Base-by-base conservation (phyloP, 176 grass and related monocot species). In the Musa itinerans region DNA sequence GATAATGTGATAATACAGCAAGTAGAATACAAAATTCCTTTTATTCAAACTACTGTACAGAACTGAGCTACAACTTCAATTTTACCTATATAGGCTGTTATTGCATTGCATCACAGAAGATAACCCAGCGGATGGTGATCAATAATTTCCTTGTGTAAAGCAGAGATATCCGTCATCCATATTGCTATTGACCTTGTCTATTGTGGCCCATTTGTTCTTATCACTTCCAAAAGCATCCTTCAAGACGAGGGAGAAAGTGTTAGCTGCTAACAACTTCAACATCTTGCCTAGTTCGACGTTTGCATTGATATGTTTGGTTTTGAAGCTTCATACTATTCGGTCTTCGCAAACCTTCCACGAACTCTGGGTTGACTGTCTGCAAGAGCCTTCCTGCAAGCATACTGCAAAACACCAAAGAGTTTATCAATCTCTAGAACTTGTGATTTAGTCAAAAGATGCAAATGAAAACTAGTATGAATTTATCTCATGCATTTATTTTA, bases 311-410 rank as follows among this genome's bases (percentile, higher is more conserved):
- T 84, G 61, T 74, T 87, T 19, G 86, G 82, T 81, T 85, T 95
- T 5, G 76, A 53, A 82, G 75, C 14, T 49, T 87, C 90, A 2
- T 61, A 76, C 24, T 99, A 89, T 58, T 99, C 86, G 22, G 89
- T 95, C 88, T 99, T 99, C 19, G 96, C 96, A 68, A 99, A 99
- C 81, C 96, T 82, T 77, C 96, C 96, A 20, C 96, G 91, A 58
- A 99, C 91, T 61, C 96, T 95, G 4, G 96, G 96, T 79, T 99
- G 96, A 79, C 87, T 99, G 70, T 99, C 96, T 79, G 96, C 96
- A 10, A 99, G 86, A 74, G 91, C 96, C 83, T 99, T 99, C 78
- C 96, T 84, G 85, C 96, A 99, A 72, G 86, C 96, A 61, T 95
- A 99, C 96, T 99, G 82, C 73, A 69, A 22, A 61, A 78, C 20